Percentiles rank a stretch among this genome's conserved stretches.
These are phyloP conservation scores for Backusella westeae DNA, from an alignment of 192 early-diverging fungal genomes.

Conservation along the genomic window DNA sequence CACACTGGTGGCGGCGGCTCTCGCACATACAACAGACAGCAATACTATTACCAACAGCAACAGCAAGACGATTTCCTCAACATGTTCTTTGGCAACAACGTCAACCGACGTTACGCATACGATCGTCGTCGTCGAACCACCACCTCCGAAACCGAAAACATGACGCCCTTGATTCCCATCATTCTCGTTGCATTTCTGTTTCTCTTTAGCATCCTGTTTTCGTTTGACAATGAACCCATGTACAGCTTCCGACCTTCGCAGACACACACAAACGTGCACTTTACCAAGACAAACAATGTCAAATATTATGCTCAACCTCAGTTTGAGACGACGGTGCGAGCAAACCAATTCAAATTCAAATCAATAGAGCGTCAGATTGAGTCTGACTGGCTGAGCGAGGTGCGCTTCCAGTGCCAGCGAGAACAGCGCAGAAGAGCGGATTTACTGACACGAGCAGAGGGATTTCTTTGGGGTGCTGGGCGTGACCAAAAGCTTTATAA, in stretches of 20 bases:
- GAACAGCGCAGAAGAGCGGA: conserved; percentile 62
- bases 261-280: conserved; percentile 45
- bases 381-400: conserved; percentile 56
- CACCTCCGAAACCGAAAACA: background rate
- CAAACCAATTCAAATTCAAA: conserved; percentile 45
- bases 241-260: conserved; percentile 61
- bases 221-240: conserved; percentile 39
- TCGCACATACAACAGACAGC: conserved; percentile 24
- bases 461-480: conserved; percentile 55
- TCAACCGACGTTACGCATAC: conserved; percentile 15
- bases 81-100: conserved; percentile 86
- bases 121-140: background rate
- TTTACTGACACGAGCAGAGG: conserved; percentile 57
- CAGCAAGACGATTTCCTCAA: conserved; percentile 88
- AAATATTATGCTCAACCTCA: conserved; percentile 75
- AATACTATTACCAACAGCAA: conserved; percentile 13
- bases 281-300: conserved; percentile 59
- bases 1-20: conserved; percentile 24
- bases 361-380: conserved; percentile 79
- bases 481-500: conserved; percentile 60
- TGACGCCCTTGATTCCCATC: conserved; percentile 65
- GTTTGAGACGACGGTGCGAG: conserved; percentile 36
- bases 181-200: conserved; percentile 75
- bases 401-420: conserved; percentile 62
- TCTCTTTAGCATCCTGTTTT: conserved; percentile 61